Conservation (phyloP, 108 stramenopile species). For the Cyclotella kingstonii region DNA sequence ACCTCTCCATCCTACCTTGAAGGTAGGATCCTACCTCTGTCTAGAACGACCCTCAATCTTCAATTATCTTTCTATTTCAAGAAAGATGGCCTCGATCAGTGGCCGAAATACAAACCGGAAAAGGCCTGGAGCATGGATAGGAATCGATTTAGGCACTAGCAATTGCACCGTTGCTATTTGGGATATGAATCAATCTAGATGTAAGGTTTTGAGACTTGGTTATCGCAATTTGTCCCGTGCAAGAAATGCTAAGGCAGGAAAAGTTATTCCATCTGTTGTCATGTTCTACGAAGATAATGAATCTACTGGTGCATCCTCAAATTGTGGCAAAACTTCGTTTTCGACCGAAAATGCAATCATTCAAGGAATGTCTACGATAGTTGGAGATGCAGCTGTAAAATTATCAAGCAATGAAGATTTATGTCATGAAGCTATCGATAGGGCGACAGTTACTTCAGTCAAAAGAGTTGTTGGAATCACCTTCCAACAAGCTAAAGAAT, state of each 20-base stretch:
- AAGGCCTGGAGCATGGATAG: constrained; percentile 62
- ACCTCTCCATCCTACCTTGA: too few species aligned
- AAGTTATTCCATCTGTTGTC: constrained; percentile 54
- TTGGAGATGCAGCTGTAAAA: constrained; percentile 27
- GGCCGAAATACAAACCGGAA: neutral
- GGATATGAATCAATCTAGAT: constrained; percentile 62
- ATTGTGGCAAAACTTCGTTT: neutral
- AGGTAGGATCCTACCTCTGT: too few species aligned
- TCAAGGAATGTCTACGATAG: constrained; percentile 27
- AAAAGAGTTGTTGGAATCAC: constrained; percentile 66
- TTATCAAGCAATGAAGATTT: constrained; percentile 1
- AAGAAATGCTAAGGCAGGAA: constrained; percentile 31
- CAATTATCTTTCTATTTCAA: too few species aligned
- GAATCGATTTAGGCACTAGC: constrained; percentile 83
- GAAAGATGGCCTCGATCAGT: too few species aligned
- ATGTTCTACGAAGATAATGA: constrained; percentile 22
- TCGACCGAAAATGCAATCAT: neutral
- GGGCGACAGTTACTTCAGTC: constrained; percentile 49
- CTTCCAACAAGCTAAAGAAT: constrained; percentile 33
- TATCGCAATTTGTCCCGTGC: constrained; percentile 21
- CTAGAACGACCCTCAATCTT: too few species aligned
- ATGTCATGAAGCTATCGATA: neutral
- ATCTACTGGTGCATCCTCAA: constrained; percentile 1
- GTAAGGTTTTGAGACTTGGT: constrained; percentile 62
- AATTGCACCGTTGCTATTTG: constrained; percentile 78